phyloP scores from a whole-genome alignment of 2,329 filamentous ascomycete species.

The Chaetomium sp. region DNA sequence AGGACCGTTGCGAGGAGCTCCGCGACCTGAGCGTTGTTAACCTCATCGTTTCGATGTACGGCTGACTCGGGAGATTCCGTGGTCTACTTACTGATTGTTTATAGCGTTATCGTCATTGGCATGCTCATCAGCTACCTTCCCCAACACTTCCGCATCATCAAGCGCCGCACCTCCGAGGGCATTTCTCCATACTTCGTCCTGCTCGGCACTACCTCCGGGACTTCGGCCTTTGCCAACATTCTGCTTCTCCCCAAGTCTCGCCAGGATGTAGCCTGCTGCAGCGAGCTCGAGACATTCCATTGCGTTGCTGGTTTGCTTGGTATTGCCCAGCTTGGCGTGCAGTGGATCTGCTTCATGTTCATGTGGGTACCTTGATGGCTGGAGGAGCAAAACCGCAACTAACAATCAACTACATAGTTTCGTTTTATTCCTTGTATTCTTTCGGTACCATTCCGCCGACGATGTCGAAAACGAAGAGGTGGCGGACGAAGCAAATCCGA shows the following conservation, averaged over 20 bases:
- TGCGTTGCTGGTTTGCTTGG: conserved; percentile 85
- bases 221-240: conserved; percentile 89
- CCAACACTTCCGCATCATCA: conserved; percentile 90
- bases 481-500: conserved; percentile 52
- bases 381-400: conserved; percentile 1
- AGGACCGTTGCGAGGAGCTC: conserved; percentile 54
- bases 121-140: conserved; percentile 93
- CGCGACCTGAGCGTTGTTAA: conserved; percentile 57
- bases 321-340: conserved; percentile 85
- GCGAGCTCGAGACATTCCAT: conserved; percentile 75
- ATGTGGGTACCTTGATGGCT: conserved; percentile 64
- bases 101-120: conserved; percentile 75
- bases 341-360: conserved; percentile 88
- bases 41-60: conserved; percentile 59
- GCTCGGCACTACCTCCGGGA: conserved; percentile 88
- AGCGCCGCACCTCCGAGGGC: conserved; percentile 82
- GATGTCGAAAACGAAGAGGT: conserved; percentile 52
- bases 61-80: background rate
- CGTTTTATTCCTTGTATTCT: conserved; percentile 92
- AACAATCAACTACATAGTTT: conserved; percentile 58
- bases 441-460: conserved; percentile 65
- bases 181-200: conserved; percentile 95
- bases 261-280: conserved; percentile 83
- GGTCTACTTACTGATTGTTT: conserved; percentile 17
- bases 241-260: conserved; percentile 81